A percentile compares a stretch with the other conserved stretches of the same genome.
Conservation (phyloP, 768 basidiomycete genomes). For the Dacryopinax spathularia region DNA sequence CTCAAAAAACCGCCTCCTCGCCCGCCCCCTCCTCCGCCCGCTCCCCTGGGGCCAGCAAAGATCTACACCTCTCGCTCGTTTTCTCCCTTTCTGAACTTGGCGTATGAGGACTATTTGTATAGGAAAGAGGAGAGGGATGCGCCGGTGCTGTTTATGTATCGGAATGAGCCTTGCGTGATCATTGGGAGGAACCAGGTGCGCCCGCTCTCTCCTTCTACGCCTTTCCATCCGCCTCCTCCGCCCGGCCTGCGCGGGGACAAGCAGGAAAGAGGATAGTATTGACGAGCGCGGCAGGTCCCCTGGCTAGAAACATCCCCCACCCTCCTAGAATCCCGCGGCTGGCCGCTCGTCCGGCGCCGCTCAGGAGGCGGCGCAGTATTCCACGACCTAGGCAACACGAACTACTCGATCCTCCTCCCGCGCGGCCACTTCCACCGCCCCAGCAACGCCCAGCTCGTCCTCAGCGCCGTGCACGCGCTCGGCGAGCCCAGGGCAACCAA, state of each 20-base stretch:
- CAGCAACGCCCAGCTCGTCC: slow-evolving; percentile 60
- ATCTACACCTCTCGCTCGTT: slow-evolving; percentile 51
- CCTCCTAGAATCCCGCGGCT: not conserved
- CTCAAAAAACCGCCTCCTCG: slow-evolving; percentile 8
- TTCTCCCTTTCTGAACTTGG: slow-evolving; percentile 79
- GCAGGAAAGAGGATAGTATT: not conserved
- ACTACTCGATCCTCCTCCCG: slow-evolving; percentile 87
- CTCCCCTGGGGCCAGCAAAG: slow-evolving; percentile 23
- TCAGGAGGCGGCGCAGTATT: not conserved
- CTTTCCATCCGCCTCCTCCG: too few relatives aligned
- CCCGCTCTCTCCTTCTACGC: not conserved
- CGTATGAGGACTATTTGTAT: slow-evolving; percentile 86
- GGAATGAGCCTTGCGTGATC: slow-evolving; percentile 76
- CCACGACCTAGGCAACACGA: slow-evolving; percentile 93
- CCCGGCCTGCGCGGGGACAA: too few relatives aligned
- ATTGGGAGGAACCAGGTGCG: slow-evolving; percentile 73
- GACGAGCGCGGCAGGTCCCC: not conserved
- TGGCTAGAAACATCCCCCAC: not conserved
- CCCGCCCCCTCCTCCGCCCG: slow-evolving; percentile 32
- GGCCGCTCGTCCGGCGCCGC: too few relatives aligned
- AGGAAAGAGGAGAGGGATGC: slow-evolving; percentile 50
- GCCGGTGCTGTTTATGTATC: slow-evolving; percentile 75
- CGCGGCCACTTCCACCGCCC: slow-evolving; percentile 65
- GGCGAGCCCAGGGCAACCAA: slow-evolving; percentile 53
- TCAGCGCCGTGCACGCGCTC: slow-evolving; percentile 61